phyloP scores from a whole-genome alignment of 331 rosid species.

The Spiraea crenata region DNA sequence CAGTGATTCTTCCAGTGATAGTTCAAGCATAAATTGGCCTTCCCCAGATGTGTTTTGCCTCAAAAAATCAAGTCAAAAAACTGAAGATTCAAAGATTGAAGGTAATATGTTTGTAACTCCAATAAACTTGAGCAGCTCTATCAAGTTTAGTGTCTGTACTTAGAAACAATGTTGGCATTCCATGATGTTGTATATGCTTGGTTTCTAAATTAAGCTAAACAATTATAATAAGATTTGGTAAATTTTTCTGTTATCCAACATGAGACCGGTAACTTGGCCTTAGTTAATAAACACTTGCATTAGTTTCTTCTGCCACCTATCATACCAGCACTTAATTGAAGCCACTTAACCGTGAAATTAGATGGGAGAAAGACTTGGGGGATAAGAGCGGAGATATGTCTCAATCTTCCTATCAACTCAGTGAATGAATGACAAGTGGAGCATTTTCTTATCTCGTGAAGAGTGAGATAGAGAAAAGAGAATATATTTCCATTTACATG shows the following conservation, averaged over 20 bases:
- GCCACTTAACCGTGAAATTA: slow-evolving; percentile 32
- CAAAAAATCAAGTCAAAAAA: slow-evolving; percentile 16
- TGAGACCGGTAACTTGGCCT: slow-evolving; percentile 20
- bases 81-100: slow-evolving; percentile 34
- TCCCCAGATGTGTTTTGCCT: slow-evolving; percentile 17
- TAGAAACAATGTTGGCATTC: not conserved
- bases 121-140: not conserved
- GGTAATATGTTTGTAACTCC: slow-evolving; percentile 43
- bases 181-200: slow-evolving; percentile 4
- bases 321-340: slow-evolving; percentile 32
- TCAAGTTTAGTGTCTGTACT: slow-evolving; percentile 13
- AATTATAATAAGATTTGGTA: slow-evolving; percentile 14
- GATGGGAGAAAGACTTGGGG: too few relatives aligned
- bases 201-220: slow-evolving; percentile 10
- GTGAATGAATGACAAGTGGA: too few relatives aligned
- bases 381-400: too few relatives aligned
- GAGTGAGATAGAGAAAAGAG: too few relatives aligned
- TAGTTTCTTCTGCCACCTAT: slow-evolving; percentile 43
- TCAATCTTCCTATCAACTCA: too few relatives aligned
- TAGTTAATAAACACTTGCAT: slow-evolving; percentile 47
- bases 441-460: too few relatives aligned
- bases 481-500: too few relatives aligned
- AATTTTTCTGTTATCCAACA: slow-evolving; percentile 38
- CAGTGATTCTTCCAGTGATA: slow-evolving; percentile 16
- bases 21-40: slow-evolving; percentile 19